phyloP scores from a whole-genome alignment of 2,329 filamentous ascomycete genomes.

The Diplodia scrobiculata region DNA sequence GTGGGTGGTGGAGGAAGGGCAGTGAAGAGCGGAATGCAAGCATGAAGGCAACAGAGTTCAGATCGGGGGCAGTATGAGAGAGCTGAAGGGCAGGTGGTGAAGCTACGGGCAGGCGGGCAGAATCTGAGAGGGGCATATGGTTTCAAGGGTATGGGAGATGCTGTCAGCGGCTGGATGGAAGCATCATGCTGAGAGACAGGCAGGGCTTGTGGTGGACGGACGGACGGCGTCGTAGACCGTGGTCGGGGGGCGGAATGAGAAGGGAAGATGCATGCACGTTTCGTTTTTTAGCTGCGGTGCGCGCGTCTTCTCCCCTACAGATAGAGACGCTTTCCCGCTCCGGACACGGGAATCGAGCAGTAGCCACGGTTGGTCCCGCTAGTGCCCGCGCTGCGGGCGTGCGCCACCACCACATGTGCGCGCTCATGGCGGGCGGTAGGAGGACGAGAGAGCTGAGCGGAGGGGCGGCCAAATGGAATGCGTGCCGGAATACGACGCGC shows the following conservation, averaged over 20 bases:
- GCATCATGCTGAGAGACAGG: background rate
- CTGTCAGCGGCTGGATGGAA: background rate
- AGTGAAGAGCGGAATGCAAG: too few relatives aligned
- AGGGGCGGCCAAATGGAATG: background rate
- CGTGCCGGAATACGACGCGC: slow-evolving; percentile 1
- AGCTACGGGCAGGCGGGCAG: background rate
- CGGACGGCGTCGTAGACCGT: background rate
- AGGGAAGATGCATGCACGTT: background rate
- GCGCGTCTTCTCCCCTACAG: background rate
- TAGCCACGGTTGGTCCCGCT: slow-evolving; percentile 1
- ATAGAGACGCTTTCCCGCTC: background rate
- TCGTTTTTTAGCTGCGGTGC: background rate
- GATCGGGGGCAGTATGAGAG: background rate
- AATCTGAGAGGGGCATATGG: background rate
- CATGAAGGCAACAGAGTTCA: too few relatives aligned
- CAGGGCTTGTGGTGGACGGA: too few relatives aligned
- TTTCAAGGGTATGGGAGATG: background rate
- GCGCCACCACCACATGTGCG: background rate
- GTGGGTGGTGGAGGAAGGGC: too few relatives aligned
- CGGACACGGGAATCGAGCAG: background rate
- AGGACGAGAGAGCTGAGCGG: background rate
- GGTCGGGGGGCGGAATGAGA: background rate
- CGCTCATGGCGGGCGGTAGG: background rate
- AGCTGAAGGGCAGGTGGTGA: background rate
- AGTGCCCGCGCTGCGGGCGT: background rate